These are phyloP conservation scores for Dichotomocladium elegans DNA, from an alignment of 371 early-diverging fungal genomes.

Conservation along the genomic window DNA sequence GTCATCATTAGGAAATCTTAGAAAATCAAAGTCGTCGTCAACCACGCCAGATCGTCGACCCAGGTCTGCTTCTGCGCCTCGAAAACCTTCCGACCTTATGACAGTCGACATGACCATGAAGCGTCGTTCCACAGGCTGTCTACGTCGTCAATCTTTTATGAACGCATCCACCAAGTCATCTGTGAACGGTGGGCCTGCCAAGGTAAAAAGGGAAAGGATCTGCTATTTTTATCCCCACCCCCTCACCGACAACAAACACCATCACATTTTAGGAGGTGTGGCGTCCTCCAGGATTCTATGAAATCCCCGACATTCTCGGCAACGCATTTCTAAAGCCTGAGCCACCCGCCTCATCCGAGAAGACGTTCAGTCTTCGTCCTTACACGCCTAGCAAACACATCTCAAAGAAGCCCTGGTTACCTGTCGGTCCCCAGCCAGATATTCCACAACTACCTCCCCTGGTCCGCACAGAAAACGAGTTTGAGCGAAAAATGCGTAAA, in stretches of 20 bases:
- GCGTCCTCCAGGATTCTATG: constrained; percentile 25
- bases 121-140: constrained; percentile 41
- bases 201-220: constrained; percentile 3
- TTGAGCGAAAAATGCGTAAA: constrained; percentile 36
- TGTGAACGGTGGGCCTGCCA: neutral
- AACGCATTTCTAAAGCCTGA: constrained; percentile 35
- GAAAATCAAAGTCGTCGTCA: constrained; percentile 38
- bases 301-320: constrained; percentile 28
- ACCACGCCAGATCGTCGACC: constrained; percentile 10
- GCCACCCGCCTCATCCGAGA: constrained; percentile 16
- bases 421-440: constrained; percentile 27
- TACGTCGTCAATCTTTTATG: constrained; percentile 30
- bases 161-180: neutral
- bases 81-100: constrained; percentile 8
- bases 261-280: constrained; percentile 4
- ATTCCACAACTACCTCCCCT: constrained; percentile 42
- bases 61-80: neutral
- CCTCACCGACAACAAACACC: constrained; percentile 37
- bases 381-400: constrained; percentile 31
- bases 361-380: constrained; percentile 24
- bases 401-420: constrained; percentile 41
- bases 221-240: constrained; percentile 38
- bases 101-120: constrained; percentile 27
- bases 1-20: constrained; percentile 28
- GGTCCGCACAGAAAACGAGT: constrained; percentile 30